Percentiles rank a stretch among this genome's conserved stretches.
Evolutionary conservation across 148 eudicot genomes (phyloP).

Genomic region (Nepenthes gracilis): DNA sequence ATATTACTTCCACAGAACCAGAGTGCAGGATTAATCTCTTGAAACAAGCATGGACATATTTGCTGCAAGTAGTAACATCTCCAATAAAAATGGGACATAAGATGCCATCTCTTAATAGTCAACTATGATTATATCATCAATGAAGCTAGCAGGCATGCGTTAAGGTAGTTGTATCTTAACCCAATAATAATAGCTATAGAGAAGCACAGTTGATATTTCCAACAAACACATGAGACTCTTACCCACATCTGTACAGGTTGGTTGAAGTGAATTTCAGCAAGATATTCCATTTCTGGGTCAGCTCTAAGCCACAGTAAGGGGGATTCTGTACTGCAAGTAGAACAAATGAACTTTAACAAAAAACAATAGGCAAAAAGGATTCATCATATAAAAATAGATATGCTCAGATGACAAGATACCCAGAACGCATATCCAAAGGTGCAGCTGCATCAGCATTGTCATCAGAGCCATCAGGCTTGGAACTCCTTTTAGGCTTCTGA

Average conservation of each 20-base stretch:
- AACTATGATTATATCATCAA: too few relatives aligned
- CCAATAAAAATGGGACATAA: not conserved
- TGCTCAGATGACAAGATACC: slow-evolving; percentile 31
- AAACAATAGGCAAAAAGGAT: not conserved
- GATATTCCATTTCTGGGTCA: slow-evolving; percentile 98
- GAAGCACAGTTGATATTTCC: not conserved
- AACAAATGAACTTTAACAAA: slow-evolving; percentile 2
- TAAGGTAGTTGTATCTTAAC: too few relatives aligned
- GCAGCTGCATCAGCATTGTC: slow-evolving; percentile 66
- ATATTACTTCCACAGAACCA: too few relatives aligned
- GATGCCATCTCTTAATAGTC: too few relatives aligned
- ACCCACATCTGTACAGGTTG: slow-evolving; percentile 99
- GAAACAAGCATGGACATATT: too few relatives aligned
- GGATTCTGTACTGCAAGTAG: slow-evolving; percentile 65
- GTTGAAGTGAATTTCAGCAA: slow-evolving; percentile 78
- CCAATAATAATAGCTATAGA: too few relatives aligned
- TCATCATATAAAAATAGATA: not conserved
- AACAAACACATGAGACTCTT: slow-evolving; percentile 18
- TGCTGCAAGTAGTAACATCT: too few relatives aligned
- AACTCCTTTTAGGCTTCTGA: slow-evolving; percentile 71
- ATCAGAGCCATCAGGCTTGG: slow-evolving; percentile 89
- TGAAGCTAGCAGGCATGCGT: too few relatives aligned
- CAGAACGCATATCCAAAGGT: slow-evolving; percentile 52
- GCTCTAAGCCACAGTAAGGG: slow-evolving; percentile 91
- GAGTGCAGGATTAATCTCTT: too few relatives aligned